These are phyloP conservation scores for Parachaetomium inaequale DNA, from an alignment of 495 filamentous ascomycete species.

Conservation along the genomic window DNA sequence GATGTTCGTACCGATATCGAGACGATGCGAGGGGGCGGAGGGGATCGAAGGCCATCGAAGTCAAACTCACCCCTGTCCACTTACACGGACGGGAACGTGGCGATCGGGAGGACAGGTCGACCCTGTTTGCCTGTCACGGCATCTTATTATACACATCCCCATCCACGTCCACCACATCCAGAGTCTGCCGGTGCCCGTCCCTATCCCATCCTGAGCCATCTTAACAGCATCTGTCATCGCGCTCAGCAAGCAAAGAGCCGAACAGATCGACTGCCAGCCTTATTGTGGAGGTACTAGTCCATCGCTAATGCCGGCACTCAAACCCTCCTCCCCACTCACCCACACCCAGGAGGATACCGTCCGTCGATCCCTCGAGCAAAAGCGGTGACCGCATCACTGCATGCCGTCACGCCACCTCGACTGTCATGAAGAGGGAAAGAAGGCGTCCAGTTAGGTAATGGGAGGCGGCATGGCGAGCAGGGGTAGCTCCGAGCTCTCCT, in stretches of 20 bases:
- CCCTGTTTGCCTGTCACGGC: not conserved
- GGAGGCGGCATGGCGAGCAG: not conserved
- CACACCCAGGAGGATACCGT: not conserved
- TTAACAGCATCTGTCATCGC: too few relatives aligned
- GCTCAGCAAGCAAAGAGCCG: too few relatives aligned
- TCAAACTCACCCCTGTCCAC: not conserved
- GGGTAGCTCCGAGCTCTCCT: constrained; percentile 10
- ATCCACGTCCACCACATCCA: not conserved
- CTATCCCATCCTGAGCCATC: too few relatives aligned
- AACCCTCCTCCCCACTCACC: not conserved
- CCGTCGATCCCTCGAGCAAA: not conserved
- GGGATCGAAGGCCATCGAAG: too few relatives aligned
- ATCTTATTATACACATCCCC: not conserved
- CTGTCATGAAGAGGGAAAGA: not conserved
- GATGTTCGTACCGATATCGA: not conserved
- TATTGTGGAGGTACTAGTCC: too few relatives aligned
- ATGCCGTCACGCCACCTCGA: not conserved
- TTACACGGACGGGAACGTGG: not conserved
- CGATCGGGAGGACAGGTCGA: not conserved
- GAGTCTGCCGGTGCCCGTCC: not conserved
- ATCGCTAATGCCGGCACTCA: constrained; percentile 9
- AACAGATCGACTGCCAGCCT: too few relatives aligned
- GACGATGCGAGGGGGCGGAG: too few relatives aligned
- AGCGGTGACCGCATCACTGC: not conserved
- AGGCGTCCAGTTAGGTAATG: not conserved